These are phyloP conservation scores for Coemansia sp. DNA, from an alignment of 192 early-diverging fungal genomes.

Conservation along the genomic window DNA sequence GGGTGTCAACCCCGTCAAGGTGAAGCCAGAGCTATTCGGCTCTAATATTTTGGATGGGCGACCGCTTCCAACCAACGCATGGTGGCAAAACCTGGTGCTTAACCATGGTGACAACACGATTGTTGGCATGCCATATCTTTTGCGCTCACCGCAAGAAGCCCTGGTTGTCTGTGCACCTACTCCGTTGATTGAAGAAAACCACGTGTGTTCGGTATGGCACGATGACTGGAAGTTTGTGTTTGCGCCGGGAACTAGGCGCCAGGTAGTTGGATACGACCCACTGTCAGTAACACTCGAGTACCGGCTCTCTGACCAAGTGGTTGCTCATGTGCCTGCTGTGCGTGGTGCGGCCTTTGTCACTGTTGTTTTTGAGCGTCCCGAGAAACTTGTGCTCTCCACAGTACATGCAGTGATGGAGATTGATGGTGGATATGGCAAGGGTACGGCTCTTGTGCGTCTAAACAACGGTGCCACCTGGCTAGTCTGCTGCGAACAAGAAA, in stretches of 20 bases:
- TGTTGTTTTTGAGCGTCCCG: conserved; percentile 11
- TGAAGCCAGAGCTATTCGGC: conserved; percentile 5
- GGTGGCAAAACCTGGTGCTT: conserved; percentile 51
- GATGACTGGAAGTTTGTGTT: conserved; percentile 37
- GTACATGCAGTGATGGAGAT: conserved; percentile 33
- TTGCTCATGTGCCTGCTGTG: conserved; percentile 25
- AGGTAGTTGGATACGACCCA: conserved; percentile 22
- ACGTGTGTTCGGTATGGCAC: conserved; percentile 26
- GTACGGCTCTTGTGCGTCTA: conserved; percentile 26
- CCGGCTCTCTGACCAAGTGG: not conserved
- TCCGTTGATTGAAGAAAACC: conserved; percentile 8
- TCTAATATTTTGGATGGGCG: not conserved
- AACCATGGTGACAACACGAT: conserved; percentile 37
- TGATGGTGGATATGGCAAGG: conserved; percentile 1
- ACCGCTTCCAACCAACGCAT: conserved; percentile 39
- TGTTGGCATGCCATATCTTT: conserved; percentile 37
- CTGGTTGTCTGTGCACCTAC: conserved; percentile 28
- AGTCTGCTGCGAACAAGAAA: conserved; percentile 16
- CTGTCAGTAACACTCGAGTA: conserved; percentile 35
- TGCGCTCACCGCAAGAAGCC: conserved; percentile 13
- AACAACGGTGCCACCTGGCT: conserved; percentile 44
- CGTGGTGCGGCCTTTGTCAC: conserved; percentile 48
- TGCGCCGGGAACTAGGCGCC: conserved; percentile 1
- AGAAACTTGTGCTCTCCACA: conserved; percentile 13
- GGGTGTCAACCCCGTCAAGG: not conserved